These are phyloP conservation scores for Boletus huronensis DNA, from an alignment of 768 basidiomycete species.

Conservation along the genomic window DNA sequence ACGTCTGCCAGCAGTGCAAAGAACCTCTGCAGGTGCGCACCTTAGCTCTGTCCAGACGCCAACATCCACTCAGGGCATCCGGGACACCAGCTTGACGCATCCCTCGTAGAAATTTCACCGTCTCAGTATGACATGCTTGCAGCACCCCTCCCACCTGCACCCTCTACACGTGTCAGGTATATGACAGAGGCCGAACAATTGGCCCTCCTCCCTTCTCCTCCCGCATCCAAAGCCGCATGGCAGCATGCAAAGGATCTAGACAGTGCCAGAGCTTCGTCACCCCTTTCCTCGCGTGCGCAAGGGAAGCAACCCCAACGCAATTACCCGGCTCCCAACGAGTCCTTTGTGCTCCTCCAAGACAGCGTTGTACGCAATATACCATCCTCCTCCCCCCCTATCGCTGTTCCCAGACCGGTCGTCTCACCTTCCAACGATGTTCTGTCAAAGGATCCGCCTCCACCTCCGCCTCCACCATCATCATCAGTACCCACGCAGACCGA, in stretches of 20 bases:
- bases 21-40: constrained; percentile 75
- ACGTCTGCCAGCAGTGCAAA: constrained; percentile 86
- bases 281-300: constrained; percentile 53
- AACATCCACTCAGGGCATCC: constrained; percentile 8
- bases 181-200: constrained; percentile 44
- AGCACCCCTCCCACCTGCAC: constrained; percentile 58
- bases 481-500: constrained; percentile 39
- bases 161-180: constrained; percentile 38
- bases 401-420: constrained; percentile 42
- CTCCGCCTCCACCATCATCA: constrained; percentile 21
- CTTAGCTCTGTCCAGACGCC: background rate
- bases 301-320: constrained; percentile 58
- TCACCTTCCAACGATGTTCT: constrained; percentile 33
- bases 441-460: constrained; percentile 23
- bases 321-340: constrained; percentile 68
- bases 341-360: constrained; percentile 88
- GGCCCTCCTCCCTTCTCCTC: constrained; percentile 44
- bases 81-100: constrained; percentile 70
- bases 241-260: constrained; percentile 48
- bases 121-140: constrained; percentile 87
- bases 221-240: constrained; percentile 61
- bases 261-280: constrained; percentile 30
- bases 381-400: constrained; percentile 42
- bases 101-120: constrained; percentile 80
- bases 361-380: constrained; percentile 74